These are phyloP conservation scores for Alternaria dauci DNA, from an alignment of 2,329 filamentous ascomycete species.

Conservation along the genomic window DNA sequence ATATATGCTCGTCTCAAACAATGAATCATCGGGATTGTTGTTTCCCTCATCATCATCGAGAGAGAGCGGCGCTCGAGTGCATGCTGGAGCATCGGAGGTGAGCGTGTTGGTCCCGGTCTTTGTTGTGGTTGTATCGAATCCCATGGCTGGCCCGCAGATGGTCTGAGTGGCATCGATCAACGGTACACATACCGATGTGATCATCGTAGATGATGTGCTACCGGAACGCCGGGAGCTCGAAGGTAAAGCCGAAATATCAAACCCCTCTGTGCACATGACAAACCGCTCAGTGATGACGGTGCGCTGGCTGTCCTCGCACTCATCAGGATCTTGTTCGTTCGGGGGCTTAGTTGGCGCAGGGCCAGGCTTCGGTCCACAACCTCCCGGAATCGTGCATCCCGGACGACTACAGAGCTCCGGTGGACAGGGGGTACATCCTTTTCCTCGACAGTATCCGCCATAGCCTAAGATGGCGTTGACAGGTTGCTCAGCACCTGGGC, in stretches of 20 bases:
- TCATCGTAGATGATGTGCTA: constrained; percentile 21
- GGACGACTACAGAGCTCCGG: constrained; percentile 25
- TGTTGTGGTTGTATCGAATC: constrained; percentile 22
- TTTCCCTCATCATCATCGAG: constrained; percentile 43
- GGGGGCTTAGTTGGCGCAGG: constrained; percentile 19
- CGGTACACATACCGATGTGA: constrained; percentile 28
- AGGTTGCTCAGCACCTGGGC: constrained; percentile 12
- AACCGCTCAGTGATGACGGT: constrained; percentile 34
- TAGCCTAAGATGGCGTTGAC: constrained; percentile 24
- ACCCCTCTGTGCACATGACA: constrained; percentile 28
- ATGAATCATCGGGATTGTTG: constrained; percentile 24
- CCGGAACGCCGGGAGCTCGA: neutral
- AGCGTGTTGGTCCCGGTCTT: constrained; percentile 15
- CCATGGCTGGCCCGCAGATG: constrained; percentile 23
- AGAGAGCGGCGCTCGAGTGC: constrained; percentile 32
- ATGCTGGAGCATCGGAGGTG: constrained; percentile 22
- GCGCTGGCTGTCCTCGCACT: constrained; percentile 32
- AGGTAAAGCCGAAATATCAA: constrained; percentile 21
- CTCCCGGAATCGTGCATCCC: constrained; percentile 19
- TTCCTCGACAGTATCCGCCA: constrained; percentile 26
- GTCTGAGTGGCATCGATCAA: constrained; percentile 23
- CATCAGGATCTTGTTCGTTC: constrained; percentile 13
- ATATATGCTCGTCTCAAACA: constrained; percentile 7
- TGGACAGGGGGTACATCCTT: constrained; percentile 30
- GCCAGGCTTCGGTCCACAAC: constrained; percentile 34